Percentiles rank a stretch among this genome's conserved stretches.
phyloP scores from a whole-genome alignment of 2,329 filamentous ascomycete species.

The Hirsutella minnesotensis region DNA sequence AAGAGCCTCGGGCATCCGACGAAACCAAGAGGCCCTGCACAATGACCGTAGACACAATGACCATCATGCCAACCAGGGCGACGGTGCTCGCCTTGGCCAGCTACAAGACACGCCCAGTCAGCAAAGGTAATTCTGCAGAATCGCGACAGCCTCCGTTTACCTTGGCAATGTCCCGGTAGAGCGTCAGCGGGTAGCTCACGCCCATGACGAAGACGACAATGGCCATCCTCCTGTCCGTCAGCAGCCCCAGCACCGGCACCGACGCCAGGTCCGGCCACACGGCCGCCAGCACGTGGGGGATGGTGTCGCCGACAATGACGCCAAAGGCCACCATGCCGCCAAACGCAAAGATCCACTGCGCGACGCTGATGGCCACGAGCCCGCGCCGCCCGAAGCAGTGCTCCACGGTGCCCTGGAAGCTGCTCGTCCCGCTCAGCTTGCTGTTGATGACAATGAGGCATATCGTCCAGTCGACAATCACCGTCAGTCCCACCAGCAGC shows the following conservation, averaged over 20 bases:
- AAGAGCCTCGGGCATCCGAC: constrained; percentile 55
- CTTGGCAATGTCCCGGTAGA: constrained; percentile 97
- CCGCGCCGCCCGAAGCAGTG: constrained; percentile 86
- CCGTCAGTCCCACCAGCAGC: constrained; percentile 66
- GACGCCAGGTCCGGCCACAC: constrained; percentile 65
- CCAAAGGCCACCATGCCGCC: constrained; percentile 98
- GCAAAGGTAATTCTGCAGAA: background rate
- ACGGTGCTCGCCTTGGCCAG: constrained; percentile 91
- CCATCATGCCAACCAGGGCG: constrained; percentile 81
- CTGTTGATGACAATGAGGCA: constrained; percentile 94
- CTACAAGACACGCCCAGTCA: constrained; percentile 29
- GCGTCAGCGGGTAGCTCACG: constrained; percentile 78
- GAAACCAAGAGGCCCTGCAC: constrained; percentile 72
- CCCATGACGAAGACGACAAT: constrained; percentile 82
- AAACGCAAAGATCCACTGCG: constrained; percentile 98
- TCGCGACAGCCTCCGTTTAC: too few species aligned
- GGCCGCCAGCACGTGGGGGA: constrained; percentile 77
- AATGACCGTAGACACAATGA: constrained; percentile 82
- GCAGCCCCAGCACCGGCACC: constrained; percentile 67
- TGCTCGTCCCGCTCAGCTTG: constrained; percentile 86
- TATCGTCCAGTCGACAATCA: constrained; percentile 94
- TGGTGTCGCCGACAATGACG: constrained; percentile 92
- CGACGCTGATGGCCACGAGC: constrained; percentile 75
- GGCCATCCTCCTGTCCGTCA: constrained; percentile 70
- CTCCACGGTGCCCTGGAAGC: constrained; percentile 91